Evolutionary conservation across 31 red algal genomes (phyloP).

Genomic region (Asparagopsis taxiformis): DNA sequence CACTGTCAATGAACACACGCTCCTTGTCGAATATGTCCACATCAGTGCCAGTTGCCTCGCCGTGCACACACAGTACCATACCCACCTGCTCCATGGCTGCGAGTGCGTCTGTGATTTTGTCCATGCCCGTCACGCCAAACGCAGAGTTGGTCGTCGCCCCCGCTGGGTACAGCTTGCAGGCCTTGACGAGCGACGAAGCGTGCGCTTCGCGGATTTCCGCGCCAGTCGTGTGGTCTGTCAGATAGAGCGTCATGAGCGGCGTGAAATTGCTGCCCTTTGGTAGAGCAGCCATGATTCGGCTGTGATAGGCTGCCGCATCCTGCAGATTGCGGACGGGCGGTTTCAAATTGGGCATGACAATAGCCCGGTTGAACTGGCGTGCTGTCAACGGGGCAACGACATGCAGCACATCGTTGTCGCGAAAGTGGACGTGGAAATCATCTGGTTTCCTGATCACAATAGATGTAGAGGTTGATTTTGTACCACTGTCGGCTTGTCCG

Average conservation of each 20-base stretch:
- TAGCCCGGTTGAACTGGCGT: constrained; percentile 57
- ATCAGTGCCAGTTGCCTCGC: constrained; percentile 63
- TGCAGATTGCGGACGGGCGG: constrained; percentile 73
- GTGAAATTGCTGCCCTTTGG: constrained; percentile 24
- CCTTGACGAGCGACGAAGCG: constrained; percentile 54
- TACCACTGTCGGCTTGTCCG: too few species aligned
- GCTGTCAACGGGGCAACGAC: constrained; percentile 78
- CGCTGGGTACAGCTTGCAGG: constrained; percentile 94
- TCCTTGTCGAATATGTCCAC: constrained; percentile 92
- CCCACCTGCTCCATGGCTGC: constrained; percentile 67
- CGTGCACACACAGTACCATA: constrained; percentile 93
- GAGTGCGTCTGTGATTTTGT: constrained; percentile 50
- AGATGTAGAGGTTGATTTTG: too few species aligned
- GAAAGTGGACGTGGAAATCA: constrained; percentile 93
- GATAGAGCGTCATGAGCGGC: constrained; percentile 90
- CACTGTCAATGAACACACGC: constrained; percentile 46
- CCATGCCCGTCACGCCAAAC: constrained; percentile 72
- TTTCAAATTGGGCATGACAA: constrained; percentile 95
- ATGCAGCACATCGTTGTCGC: constrained; percentile 73
- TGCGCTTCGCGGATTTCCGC: constrained; percentile 59
- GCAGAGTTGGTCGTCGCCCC: constrained; percentile 96
- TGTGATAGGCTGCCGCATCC: constrained; percentile 64
- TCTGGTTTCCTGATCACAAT: too few species aligned
- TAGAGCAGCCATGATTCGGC: constrained; percentile 57
- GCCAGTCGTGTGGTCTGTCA: constrained; percentile 77